Evolutionary conservation across 805 yeast species (phyloP), one percentile per base, ranked within the genome.

Genomic region (Wickerhamomyces rabaulensis): DNA sequence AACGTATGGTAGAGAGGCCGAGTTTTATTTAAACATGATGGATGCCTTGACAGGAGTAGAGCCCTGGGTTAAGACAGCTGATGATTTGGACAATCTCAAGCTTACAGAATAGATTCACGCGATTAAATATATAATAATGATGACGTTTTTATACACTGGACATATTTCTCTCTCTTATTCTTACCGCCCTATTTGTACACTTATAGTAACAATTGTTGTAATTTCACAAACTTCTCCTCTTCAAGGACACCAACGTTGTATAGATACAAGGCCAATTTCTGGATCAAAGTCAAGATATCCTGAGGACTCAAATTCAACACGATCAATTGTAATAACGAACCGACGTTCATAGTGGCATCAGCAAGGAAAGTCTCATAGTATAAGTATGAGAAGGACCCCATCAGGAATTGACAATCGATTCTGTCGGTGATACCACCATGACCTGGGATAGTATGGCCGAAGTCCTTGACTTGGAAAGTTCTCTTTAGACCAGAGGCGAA

Each of bases 351-450:
- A 64, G 84, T 81, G 52, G 80, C 79, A 39, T 80, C 78, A 33
- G 92, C 82, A 54, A 94, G 78, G 64, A 94, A 94, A 2, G 97
- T 88, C 66, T 92, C 97, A 67, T 84, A 91, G 69, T 94, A 94
- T 54, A 94, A 73, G 62, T 90, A 91, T 29, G 94, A 78, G 63
- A 94, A 94, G 36, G 95, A 87, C 12, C 99, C 99, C 98, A 94
- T 94, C 57, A 94, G 73, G 63, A 92, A 94, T 69, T 94, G 98
- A 69, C 99, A 94, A 69, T 94, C 99, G 73, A 94, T 84, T 69
- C 99, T 79, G 65, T 94, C 99, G 22, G 97, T 91, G 55, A 94
- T 84, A 56, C 99, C 99, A 52, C 99, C 99, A 63, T 94, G 99
- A 27, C 99, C 99, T 15, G 99, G 99, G 56, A 94, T 94, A 9